Evolutionary conservation across 1,284 basidiomycete genomes (phyloP), one percentile per base, ranked within the genome.

Genomic region (Pyrrhoderma lamaoense): DNA sequence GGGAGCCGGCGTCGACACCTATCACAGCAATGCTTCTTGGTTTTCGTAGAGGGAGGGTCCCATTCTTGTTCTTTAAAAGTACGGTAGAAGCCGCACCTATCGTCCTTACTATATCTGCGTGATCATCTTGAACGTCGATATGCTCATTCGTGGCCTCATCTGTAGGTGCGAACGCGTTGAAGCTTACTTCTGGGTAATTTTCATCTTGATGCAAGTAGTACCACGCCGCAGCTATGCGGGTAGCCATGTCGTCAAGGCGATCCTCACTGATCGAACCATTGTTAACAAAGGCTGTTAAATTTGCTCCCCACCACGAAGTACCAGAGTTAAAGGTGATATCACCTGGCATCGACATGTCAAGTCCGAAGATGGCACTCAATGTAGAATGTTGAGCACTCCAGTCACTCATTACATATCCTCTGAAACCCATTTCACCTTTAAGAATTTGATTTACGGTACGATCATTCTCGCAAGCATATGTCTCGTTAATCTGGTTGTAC

Each of bases 351-450:
- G 57, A 34, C 81, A 83, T 82, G 61, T 83, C 89, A 18, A 92
- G 70, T 16, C 89, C 89, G 11, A 76, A 76, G 0, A 77, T 73
- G 19, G 70, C 83, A 58, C 71, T 75, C 58, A 78, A 75, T 2
- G 76, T 84, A 0, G 78, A 77, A 55, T 66, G 65, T 42, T 71
- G 72, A 0, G 79, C 83, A 37, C 63, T 62, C 87, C 87, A 90
- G 65, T 89, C 87, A 1, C 76, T 78, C 76, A 80, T 75, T 49
- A 82, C 70, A 77, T 74, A 86, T 21, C 89, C 89, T 64, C 84
- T 82, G 75, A 90, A 93, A 2, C 82, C 85, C 51, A 80, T 77
- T 67, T 93, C 87, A 23, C 73, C 70, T 69, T 93, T 93, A 55
- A 93, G 71, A 36, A 92, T 73, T 51, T 80, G 75, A 67, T 91